These are phyloP conservation scores for Monilinia aucupariae DNA, from an alignment of 2,329 filamentous ascomycete species.

Conservation along the genomic window DNA sequence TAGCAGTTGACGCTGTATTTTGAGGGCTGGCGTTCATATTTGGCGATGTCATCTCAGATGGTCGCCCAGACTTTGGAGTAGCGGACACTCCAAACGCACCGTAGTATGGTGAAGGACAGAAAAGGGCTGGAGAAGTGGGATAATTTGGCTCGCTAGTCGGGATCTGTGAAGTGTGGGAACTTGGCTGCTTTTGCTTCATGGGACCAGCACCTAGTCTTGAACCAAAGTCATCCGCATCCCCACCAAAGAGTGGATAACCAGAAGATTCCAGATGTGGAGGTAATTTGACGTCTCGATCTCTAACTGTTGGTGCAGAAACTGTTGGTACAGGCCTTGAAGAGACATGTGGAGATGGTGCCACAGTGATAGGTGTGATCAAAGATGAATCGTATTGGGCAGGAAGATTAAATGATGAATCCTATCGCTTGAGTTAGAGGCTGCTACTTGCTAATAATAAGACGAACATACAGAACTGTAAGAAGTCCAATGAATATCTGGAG, in stretches of 20 bases:
- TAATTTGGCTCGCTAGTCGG: conserved; percentile 24
- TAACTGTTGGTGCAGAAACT: conserved; percentile 9
- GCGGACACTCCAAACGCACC: conserved; percentile 30
- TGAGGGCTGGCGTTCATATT: conserved; percentile 22
- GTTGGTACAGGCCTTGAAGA: conserved; percentile 19
- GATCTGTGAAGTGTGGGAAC: conserved; percentile 17
- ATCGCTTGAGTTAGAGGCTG: conserved; percentile 17
- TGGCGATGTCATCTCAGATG: conserved; percentile 22
- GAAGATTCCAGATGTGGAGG: conserved; percentile 22
- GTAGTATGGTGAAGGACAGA: conserved; percentile 24
- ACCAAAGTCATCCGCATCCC: conserved; percentile 23
- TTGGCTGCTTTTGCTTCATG: conserved; percentile 28
- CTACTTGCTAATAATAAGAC: not conserved
- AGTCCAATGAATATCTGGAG: conserved; percentile 20
- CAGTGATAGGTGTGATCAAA: conserved; percentile 30
- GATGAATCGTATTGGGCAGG: conserved; percentile 28
- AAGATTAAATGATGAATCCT: conserved; percentile 34
- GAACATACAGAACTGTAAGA: conserved; percentile 31
- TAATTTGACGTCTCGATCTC: conserved; percentile 23
- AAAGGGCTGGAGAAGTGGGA: conserved; percentile 18
- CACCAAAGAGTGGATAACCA: conserved; percentile 21
- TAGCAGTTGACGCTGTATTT: conserved; percentile 21
- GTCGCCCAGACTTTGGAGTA: conserved; percentile 19
- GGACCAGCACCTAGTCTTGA: conserved; percentile 20
- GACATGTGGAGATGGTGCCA: conserved; percentile 24